Evolutionary conservation across 345 rosid species (phyloP).

Genomic region (Citrus glauca): DNA sequence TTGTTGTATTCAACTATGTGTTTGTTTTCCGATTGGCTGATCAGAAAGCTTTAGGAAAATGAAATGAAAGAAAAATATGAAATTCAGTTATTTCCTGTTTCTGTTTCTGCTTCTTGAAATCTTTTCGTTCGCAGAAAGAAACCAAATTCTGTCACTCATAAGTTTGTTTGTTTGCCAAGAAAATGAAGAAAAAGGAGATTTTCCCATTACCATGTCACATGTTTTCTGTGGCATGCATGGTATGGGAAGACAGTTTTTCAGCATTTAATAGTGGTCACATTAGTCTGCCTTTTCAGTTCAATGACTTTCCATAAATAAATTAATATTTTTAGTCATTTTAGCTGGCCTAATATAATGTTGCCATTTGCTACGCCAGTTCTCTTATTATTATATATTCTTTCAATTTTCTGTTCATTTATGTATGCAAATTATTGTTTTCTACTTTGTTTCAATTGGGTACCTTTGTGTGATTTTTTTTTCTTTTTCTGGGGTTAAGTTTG

Average conservation of each 20-base stretch:
- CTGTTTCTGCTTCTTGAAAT: neutral
- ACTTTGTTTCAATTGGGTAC: neutral
- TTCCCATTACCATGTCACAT: neutral
- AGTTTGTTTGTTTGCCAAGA: neutral
- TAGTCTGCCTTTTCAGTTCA: neutral
- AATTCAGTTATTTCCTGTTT: neutral
- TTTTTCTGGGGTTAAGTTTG: neutral
- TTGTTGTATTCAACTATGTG: no score
- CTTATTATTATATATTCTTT: no score
- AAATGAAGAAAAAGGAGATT: neutral
- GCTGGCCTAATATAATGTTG: neutral
- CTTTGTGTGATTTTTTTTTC: neutral
- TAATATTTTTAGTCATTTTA: neutral
- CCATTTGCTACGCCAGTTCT: neutral
- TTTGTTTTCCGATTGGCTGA: slow-evolving; percentile 6
- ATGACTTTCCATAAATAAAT: neutral
- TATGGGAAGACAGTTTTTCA: neutral
- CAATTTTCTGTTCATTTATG: neutral
- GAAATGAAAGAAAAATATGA: neutral
- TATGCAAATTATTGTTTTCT: neutral
- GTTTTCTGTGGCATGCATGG: neutral
- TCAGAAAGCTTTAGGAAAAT: slow-evolving; percentile 8
- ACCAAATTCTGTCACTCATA: no score
- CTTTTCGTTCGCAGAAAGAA: neutral
- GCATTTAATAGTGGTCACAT: neutral